phyloP scores from a whole-genome alignment of 2,329 filamentous ascomycete genomes.

The Venturiaceae sp. region DNA sequence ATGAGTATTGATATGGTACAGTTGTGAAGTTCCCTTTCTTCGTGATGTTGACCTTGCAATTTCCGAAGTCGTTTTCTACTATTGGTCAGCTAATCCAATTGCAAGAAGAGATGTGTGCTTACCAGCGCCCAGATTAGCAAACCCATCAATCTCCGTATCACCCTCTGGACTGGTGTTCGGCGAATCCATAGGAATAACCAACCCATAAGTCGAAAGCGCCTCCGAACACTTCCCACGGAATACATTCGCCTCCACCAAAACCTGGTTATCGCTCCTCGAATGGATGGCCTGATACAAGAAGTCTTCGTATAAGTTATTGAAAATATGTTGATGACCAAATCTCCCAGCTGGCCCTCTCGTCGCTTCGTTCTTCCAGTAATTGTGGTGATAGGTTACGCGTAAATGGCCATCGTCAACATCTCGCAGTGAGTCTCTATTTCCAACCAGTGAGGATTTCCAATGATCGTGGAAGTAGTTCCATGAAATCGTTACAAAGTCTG shows the following conservation, averaged over 20 bases:
- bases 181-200: constrained; percentile 45
- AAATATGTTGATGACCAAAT: constrained; percentile 41
- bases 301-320: constrained; percentile 40
- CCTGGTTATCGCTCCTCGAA: constrained; percentile 39
- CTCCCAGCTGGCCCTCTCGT: constrained; percentile 39
- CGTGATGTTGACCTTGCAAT: constrained; percentile 41
- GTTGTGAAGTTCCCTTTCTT: constrained; percentile 39
- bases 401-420: constrained; percentile 34
- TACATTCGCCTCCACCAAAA: constrained; percentile 40
- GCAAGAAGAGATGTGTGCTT: neutral
- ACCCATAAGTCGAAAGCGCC: constrained; percentile 43
- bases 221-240: constrained; percentile 38
- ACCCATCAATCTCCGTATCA: constrained; percentile 45
- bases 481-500: constrained; percentile 36
- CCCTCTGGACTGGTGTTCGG: constrained; percentile 45
- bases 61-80: constrained; percentile 38
- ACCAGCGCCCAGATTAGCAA: constrained; percentile 44
- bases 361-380: constrained; percentile 36
- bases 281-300: constrained; percentile 40
- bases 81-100: neutral
- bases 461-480: constrained; percentile 43
- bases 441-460: constrained; percentile 35
- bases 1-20: constrained; percentile 39
- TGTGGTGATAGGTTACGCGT: constrained; percentile 42
- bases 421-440: constrained; percentile 29